Evolutionary conservation across 768 basidiomycete genomes (phyloP).

Genomic region (Suillus weaverae): DNA sequence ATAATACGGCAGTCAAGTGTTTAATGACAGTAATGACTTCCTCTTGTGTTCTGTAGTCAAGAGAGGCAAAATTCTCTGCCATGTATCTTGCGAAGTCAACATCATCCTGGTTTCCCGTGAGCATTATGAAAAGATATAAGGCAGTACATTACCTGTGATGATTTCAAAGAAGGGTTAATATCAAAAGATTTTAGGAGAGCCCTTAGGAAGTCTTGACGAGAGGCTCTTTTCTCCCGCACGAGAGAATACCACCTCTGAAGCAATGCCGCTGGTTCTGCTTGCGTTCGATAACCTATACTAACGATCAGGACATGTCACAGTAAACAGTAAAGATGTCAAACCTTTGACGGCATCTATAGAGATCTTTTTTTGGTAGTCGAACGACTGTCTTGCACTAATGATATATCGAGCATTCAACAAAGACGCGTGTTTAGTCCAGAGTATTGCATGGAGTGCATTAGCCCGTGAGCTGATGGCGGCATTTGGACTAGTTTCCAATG

Average conservation of each 20-base stretch:
- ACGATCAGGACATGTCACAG: constrained; percentile 7
- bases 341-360: constrained; percentile 52
- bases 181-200: constrained; percentile 82
- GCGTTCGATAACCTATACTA: constrained; percentile 60
- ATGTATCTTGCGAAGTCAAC: constrained; percentile 88
- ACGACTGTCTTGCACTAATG: constrained; percentile 78
- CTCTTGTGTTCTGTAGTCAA: constrained; percentile 96
- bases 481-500: constrained; percentile 84
- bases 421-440: constrained; percentile 88
- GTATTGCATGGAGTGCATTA: constrained; percentile 70
- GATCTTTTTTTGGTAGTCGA: constrained; percentile 76
- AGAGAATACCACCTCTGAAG: constrained; percentile 90
- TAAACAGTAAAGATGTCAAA: constrained; percentile 17
- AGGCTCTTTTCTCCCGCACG: constrained; percentile 85
- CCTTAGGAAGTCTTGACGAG: constrained; percentile 86
- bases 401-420: constrained; percentile 85
- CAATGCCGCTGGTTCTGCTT: constrained; percentile 68
- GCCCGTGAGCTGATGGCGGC: constrained; percentile 68
- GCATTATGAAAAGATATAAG: neutral
- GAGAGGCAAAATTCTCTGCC: constrained; percentile 88
- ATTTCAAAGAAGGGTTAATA: constrained; percentile 55
- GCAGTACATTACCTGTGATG: constrained; percentile 50
- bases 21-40: constrained; percentile 87
- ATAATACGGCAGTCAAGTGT: constrained; percentile 71
- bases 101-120: constrained; percentile 55